These are phyloP conservation scores for Biscogniauxia sp. DNA, from an alignment of 2,329 filamentous ascomycete species.

Conservation along the genomic window DNA sequence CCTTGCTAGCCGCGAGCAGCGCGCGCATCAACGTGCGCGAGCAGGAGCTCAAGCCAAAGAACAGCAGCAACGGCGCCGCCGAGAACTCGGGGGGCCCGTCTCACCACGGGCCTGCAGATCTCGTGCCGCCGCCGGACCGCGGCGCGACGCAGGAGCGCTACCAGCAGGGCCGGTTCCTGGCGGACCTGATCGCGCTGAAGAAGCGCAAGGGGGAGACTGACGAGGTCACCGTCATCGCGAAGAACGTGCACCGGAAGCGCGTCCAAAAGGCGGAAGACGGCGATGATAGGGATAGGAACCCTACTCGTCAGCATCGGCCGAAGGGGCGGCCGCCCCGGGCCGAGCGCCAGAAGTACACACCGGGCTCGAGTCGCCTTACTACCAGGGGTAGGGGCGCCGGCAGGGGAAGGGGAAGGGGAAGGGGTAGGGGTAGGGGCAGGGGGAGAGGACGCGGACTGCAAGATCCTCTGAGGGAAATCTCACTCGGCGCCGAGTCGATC, in stretches of 20 bases:
- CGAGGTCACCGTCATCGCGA: conserved; percentile 53
- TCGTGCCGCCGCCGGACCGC: conserved; percentile 44
- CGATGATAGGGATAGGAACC: neutral
- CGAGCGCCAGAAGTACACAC: no score
- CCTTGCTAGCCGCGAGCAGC: conserved; percentile 69
- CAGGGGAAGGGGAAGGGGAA: conserved; percentile 8
- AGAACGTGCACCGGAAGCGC: conserved; percentile 11
- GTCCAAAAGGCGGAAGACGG: conserved; percentile 1
- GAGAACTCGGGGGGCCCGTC: conserved; percentile 28
- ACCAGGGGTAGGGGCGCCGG: neutral
- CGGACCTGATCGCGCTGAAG: conserved; percentile 65
- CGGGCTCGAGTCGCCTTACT: neutral
- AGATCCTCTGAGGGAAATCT: conserved; percentile 5
- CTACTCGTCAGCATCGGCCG: neutral
- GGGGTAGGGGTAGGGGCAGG: conserved; percentile 9
- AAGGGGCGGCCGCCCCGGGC: no score
- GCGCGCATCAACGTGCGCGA: conserved; percentile 68
- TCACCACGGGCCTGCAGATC: conserved; percentile 32
- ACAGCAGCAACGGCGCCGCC: conserved; percentile 13
- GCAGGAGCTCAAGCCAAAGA: conserved; percentile 53
- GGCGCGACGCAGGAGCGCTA: conserved; percentile 44
- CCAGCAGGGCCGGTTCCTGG: conserved; percentile 51
- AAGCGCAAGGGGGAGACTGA: conserved; percentile 62
- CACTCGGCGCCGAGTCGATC: conserved; percentile 3
- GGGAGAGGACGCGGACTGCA: conserved; percentile 15